Evolutionary conservation across 2,329 filamentous ascomycete species (phyloP), one percentile per base, ranked within the genome.

Genomic region (Falciphora oryzae): DNA sequence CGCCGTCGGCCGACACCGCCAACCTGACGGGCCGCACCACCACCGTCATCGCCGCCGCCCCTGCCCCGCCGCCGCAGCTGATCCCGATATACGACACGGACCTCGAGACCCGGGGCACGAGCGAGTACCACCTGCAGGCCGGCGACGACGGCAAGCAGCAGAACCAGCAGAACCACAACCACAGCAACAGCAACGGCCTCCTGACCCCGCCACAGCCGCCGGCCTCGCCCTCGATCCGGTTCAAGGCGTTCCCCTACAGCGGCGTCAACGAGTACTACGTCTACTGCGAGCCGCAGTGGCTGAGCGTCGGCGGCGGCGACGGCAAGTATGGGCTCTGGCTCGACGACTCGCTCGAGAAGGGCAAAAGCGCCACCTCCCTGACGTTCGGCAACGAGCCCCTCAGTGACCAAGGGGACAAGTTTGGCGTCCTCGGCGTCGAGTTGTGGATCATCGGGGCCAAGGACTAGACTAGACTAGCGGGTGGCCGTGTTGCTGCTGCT

Each of bases 191-290:
- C 28, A 28, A 57, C 65, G 66, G 29, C 65, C 65, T 25, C 59
- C 31, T 66, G 64, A 18, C 66, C 66, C 50, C 67, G 25, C 71
- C 72, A 10, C 70, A 69, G 6, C 71, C 83, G 1, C 83, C 81
- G 31, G 86, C 87, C 4, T 85, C 87, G 5, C 91, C 94, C 67
- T 84, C 87, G 31, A 92, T 98, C 69, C 88, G 95, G 27, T 99
- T 99, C 83, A 97, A 97, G 77, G 94, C 94, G 0, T 99, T 98
- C 71, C 93, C 94, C 0, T 98, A 97, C 73, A 96, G 91, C 65
- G 95, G 95, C 6, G 85, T 96, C 57, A 98, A 99, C 75, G 95
- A 98, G 76, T 99, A 96, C 75, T 92, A 94, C 80, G 95, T 98
- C 69, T 90, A 96, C 72, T 98, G 94, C 77, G 93, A 98, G 77